Evolutionary conservation across 2,329 filamentous ascomycete genomes (phyloP), one percentile per base, ranked within the genome.

Genomic region (Neonectria hederae): DNA sequence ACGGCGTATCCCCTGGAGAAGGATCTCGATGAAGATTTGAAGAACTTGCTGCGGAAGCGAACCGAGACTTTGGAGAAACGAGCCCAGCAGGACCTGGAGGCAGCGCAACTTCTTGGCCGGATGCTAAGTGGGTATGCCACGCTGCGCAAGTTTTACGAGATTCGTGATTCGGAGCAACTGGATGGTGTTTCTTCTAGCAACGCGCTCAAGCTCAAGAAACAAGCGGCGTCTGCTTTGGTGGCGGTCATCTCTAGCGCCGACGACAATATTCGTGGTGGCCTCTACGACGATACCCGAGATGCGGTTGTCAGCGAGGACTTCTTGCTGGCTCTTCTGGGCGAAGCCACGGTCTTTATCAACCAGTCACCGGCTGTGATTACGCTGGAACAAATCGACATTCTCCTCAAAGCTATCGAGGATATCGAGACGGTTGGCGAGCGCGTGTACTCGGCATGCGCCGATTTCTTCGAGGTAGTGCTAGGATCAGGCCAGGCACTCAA

Each of bases 91-190:
- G 95, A 97, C 72, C 81, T 91, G 32, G 91, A 94, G 75, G 94
- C 93, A 8, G 95, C 94, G 9, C 87, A 92, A 70, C 86, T 97
- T 11, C 84, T 98, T 3, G 92, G 94, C 51, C 92, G 91, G 65
- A 91, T 94, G 80, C 88, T 97, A 10, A 96, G 92, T 76, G 95
- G 95, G 22, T 98, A 98, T 74, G 95, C 94, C 22, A 97, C 94
- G 0, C 83, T 98, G 21, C 91, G 95, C 38, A 91, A 90, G 70
- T 97, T 95, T 81, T 98, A 97, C 78, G 91, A 94, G 66, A 86
- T 94, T n/a, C 89, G 95, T 53, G 95, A 98, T 74, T 67, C 74
- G 13, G 69, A 71, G 43, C 71, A 72, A 10, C 54, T 74, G n/a
- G 72, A 75, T 30, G 72, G 70, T 4, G 66, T 75, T 42, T 74